Evolutionary conservation across 331 rosid genomes (phyloP), one percentile per base, ranked within the genome.

Genomic region (Phaseolus coccineus): DNA sequence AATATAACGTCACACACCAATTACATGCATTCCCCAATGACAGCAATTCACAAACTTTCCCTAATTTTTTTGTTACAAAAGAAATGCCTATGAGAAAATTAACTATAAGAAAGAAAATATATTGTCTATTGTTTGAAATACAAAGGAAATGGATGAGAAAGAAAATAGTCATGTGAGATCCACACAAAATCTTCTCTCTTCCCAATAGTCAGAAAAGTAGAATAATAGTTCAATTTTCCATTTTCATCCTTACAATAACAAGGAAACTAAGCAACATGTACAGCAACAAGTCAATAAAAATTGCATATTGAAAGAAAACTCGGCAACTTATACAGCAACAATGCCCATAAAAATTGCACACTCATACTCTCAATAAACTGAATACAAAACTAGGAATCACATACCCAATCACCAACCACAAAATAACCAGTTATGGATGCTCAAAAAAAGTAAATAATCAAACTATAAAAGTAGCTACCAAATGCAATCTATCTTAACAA

Each of bases 281-380:
- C 15, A 78, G 30, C 66, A 77, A 83, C 13, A 83, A 59, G 50
- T 58, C 35, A 61, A 62, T 35, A 31, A 61, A 51, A 48, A 40
- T n/a, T 71, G 35, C 62, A 63, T 14, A 35, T 11, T 56, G 56
- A 56, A 30, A 73, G 51, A 73, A 61, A 70, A n/a, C 9, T 9
- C 48, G 48, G 12, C 47, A 59, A 24, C 47, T 48, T 27, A 35
- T 44, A 65, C 31, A 78, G 22, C 71, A 77, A 83, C 13, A 83
- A 59, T 19, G 50, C 67, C 35, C 69, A 55, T 42, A 61, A 51
- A 48, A 22, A 39, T 53, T 4, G 76, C 40, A 1, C 5, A 4
- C 39, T 35, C 39, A 35, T 35, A 35, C 39, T 35, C 5, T 35
- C 39, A 35, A 35, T 35, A 35, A 35, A 35, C 39, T 35, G 39